Evolutionary conservation across 352 stramenopile genomes (phyloP).

Genomic region (Saprolegnia diclina): DNA sequence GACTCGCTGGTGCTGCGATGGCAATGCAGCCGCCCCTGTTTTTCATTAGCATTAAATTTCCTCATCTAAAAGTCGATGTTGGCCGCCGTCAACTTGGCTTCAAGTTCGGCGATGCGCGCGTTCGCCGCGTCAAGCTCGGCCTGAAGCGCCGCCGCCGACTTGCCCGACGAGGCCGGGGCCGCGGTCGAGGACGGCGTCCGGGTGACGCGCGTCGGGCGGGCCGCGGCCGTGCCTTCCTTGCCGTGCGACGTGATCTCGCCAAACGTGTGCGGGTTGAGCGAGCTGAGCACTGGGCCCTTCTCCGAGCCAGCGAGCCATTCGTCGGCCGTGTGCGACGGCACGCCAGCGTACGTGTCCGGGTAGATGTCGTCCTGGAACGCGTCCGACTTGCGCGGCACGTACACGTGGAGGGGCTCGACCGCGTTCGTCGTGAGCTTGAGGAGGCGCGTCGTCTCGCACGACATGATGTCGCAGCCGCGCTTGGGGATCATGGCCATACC

Average conservation of each 20-base stretch:
- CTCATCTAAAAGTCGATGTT: constrained; percentile 71
- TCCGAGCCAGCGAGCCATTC: constrained; percentile 94
- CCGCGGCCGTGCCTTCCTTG: constrained; percentile 38
- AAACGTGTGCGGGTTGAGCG: constrained; percentile 86
- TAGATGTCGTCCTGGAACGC: constrained; percentile 99
- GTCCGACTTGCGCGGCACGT: constrained; percentile 97
- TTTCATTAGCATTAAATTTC: constrained; percentile 23
- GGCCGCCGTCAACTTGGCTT: constrained; percentile 70
- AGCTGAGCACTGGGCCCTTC: constrained; percentile 90
- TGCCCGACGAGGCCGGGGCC: background rate
- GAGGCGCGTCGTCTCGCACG: constrained; percentile 94
- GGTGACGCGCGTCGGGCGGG: constrained; percentile 42
- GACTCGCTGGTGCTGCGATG: background rate
- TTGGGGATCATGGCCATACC: constrained; percentile 99
- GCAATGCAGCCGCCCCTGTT: background rate
- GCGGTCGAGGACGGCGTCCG: constrained; percentile 23
- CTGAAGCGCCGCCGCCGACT: constrained; percentile 49
- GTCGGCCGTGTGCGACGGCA: constrained; percentile 92
- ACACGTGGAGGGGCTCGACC: constrained; percentile 95
- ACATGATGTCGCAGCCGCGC: constrained; percentile 96
- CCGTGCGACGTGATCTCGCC: constrained; percentile 83
- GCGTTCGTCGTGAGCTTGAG: constrained; percentile 95
- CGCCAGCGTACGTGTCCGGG: constrained; percentile 92
- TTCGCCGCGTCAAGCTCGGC: constrained; percentile 72
- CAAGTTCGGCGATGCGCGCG: constrained; percentile 75